These are phyloP conservation scores for Fraxinus excelsior DNA, from an alignment of 257 asterid genomes.

Conservation along the genomic window DNA sequence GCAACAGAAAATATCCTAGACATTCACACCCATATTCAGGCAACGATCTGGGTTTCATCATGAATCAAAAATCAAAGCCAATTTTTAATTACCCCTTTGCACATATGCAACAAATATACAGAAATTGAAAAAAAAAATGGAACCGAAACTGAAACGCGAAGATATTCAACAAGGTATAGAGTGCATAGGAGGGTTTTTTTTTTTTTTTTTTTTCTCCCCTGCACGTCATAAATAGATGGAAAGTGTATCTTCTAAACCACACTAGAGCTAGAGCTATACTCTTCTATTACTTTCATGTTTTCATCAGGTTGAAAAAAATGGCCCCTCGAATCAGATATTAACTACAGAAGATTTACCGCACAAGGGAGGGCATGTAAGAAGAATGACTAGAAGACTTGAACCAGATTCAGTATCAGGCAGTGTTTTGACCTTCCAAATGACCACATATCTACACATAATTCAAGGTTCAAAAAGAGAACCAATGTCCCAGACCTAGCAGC, in stretches of 20 bases:
- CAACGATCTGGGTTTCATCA: neutral
- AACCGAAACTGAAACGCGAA: neutral
- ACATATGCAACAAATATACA: neutral
- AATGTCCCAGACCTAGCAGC: neutral
- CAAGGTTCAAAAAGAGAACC: neutral
- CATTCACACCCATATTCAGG: neutral
- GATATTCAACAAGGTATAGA: neutral
- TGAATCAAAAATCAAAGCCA: neutral
- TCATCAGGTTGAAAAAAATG: neutral
- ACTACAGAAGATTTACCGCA: neutral
- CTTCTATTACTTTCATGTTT: neutral
- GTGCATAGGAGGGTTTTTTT: neutral
- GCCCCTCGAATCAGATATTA: neutral
- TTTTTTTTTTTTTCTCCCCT: neutral
- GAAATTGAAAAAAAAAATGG: neutral
- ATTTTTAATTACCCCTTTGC: neutral
- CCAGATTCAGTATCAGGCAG: neutral
- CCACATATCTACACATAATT: neutral
- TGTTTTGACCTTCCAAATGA: neutral
- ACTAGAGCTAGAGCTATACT: neutral
- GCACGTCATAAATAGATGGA: neutral
- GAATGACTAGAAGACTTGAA: neutral
- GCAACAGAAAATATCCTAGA: neutral
- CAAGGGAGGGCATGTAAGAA: neutral
- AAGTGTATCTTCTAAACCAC: neutral